Evolutionary conservation across 2,329 filamentous ascomycete genomes (phyloP).

Genomic region (Aspergillus arachidicola): DNA sequence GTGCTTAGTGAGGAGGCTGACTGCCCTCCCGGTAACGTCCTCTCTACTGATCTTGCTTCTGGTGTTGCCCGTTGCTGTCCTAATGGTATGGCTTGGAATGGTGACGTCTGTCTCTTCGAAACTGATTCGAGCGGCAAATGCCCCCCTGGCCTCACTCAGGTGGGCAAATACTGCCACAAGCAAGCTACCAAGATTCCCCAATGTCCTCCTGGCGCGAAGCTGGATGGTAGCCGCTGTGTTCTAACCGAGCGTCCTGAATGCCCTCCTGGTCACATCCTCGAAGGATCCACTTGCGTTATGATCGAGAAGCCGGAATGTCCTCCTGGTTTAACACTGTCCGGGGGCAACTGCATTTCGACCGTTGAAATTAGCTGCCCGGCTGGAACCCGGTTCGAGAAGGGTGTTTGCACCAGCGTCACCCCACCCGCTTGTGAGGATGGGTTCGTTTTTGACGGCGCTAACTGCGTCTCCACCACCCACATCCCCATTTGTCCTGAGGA

Average conservation of each 20-base stretch:
- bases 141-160: background rate
- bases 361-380: background rate
- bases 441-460: background rate
- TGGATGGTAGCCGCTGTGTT: background rate
- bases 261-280: background rate
- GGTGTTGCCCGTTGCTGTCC: background rate
- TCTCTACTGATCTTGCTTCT: background rate
- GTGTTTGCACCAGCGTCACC: background rate
- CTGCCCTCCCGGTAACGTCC: background rate
- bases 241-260: background rate
- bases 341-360: background rate
- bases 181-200: background rate
- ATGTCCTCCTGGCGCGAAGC: background rate
- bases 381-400: background rate
- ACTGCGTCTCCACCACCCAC: background rate
- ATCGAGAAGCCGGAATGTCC: background rate
- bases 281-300: background rate
- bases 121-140: background rate
- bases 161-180: background rate
- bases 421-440: background rate
- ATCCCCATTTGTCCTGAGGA: background rate
- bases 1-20: background rate
- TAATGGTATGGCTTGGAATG: background rate
- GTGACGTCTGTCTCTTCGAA: background rate
- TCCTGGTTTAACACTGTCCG: background rate